Conservation (phyloP, 371 early-diverging fungal genomes). For the Umbelopsis sp. region DNA sequence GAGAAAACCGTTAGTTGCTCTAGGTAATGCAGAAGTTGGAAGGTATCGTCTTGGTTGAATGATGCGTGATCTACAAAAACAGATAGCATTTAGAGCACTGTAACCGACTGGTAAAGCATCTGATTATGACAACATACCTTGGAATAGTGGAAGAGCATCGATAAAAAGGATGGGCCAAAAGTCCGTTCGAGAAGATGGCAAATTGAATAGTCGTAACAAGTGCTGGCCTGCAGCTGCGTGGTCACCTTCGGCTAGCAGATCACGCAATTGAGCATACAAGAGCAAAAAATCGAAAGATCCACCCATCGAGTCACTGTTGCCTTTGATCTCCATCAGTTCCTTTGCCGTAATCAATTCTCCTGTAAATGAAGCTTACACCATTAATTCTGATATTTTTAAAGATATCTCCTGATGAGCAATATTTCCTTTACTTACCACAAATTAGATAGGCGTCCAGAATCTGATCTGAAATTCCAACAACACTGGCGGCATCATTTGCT, state of each 20-base stretch:
- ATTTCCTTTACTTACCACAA: background rate
- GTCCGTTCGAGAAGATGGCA: slow-evolving; percentile 8
- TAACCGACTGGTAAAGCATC: background rate
- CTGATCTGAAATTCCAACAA: slow-evolving; percentile 7
- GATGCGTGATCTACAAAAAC: background rate
- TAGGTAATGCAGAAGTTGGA: background rate
- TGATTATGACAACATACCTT: background rate
- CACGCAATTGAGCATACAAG: background rate
- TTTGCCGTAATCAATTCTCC: background rate
- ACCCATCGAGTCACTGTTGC: background rate
- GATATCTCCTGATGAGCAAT: too few species aligned
- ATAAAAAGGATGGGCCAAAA: slow-evolving; percentile 11
- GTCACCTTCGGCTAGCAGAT: background rate
- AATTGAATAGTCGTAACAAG: background rate
- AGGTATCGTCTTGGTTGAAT: slow-evolving; percentile 14
- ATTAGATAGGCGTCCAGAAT: background rate
- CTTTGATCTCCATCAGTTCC: background rate
- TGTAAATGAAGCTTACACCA: background rate
- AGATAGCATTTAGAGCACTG: background rate
- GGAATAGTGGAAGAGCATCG: slow-evolving; percentile 4
- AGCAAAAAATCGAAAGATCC: slow-evolving; percentile 11
- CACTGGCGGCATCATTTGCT: background rate
- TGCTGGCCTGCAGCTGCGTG: background rate
- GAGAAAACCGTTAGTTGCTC: slow-evolving; percentile 1
- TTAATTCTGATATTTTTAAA: too few species aligned